Conservation (phyloP, 164 flowering plant genomes). For the Sedum album region DNA sequence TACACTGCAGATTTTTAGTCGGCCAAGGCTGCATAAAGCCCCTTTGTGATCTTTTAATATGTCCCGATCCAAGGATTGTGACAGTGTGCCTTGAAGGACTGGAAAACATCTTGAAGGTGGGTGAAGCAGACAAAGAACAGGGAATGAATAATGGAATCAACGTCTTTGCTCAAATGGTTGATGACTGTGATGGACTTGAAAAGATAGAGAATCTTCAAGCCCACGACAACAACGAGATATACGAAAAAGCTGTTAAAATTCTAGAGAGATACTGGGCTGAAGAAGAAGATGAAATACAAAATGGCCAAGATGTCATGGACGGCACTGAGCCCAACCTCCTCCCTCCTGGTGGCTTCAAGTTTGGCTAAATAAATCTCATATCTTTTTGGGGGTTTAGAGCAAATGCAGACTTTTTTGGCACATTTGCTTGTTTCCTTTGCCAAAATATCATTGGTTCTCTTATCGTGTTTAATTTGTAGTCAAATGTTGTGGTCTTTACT, state of each 20-base stretch:
- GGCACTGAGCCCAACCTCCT: conserved; percentile 16
- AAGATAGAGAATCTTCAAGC: conserved; percentile 61
- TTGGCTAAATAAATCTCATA: background rate
- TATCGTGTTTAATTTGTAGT: background rate
- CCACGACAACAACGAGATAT: conserved; percentile 65
- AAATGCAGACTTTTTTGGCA: background rate
- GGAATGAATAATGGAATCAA: conserved; percentile 46
- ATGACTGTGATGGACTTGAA: conserved; percentile 61
- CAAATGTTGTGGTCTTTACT: background rate
- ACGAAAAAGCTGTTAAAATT: conserved; percentile 60
- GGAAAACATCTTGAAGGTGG: conserved; percentile 65
- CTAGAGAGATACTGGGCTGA: conserved; percentile 69
- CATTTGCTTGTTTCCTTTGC: background rate
- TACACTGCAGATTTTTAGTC: conserved; percentile 37
- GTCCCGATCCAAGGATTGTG: conserved; percentile 66
- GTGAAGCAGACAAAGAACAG: conserved; percentile 58
- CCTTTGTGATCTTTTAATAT: conserved; percentile 56
- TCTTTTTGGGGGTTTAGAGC: background rate
- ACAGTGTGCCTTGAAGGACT: conserved; percentile 74
- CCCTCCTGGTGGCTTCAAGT: conserved; percentile 8
- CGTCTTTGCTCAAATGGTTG: conserved; percentile 42
- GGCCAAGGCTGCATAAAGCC: conserved; percentile 61
- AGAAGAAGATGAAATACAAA: conserved; percentile 50
- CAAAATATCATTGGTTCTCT: background rate
- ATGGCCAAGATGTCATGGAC: conserved; percentile 26